These are phyloP conservation scores for Giardia duodenalis DNA, from an alignment of 208 protist species.

Conservation along the genomic window DNA sequence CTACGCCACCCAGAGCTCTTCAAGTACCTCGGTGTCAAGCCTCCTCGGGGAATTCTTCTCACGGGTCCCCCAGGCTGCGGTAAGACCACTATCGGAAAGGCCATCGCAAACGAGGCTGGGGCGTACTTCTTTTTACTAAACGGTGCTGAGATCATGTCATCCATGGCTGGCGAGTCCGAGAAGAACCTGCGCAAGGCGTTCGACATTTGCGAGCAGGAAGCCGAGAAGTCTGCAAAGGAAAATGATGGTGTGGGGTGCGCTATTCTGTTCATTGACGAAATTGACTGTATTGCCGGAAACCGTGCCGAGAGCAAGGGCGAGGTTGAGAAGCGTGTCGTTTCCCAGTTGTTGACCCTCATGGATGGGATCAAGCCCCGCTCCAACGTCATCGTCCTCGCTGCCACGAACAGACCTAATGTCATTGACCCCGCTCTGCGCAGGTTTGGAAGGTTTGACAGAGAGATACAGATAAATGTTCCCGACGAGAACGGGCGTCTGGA, in stretches of 20 bases:
- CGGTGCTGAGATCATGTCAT: conserved; percentile 99
- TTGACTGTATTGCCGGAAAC: conserved; percentile 99
- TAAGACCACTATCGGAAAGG: conserved; percentile 46
- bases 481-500: conserved; percentile 93
- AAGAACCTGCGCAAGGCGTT: conserved; percentile 96
- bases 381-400: conserved; percentile 97
- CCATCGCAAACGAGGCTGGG: conserved; percentile 47
- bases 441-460: conserved; percentile 98
- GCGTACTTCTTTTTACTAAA: conserved; percentile 99
- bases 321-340: conserved; percentile 98
- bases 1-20: conserved; percentile 42
- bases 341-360: conserved; percentile 99
- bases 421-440: conserved; percentile 94
- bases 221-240: conserved; percentile 53
- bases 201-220: conserved; percentile 85
- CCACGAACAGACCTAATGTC: conserved; percentile 97
- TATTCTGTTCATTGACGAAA: conserved; percentile 99
- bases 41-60: conserved; percentile 39
- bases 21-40: conserved; percentile 42
- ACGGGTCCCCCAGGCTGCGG: conserved; percentile 45
- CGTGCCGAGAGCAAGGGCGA: conserved; percentile 96
- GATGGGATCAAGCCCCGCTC: conserved; percentile 92
- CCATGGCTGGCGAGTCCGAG: conserved; percentile 97
- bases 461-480: conserved; percentile 99
- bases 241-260: conserved; percentile 60